Conservation (phyloP, 106 monocot species). For the Platanthera zijinensis region DNA sequence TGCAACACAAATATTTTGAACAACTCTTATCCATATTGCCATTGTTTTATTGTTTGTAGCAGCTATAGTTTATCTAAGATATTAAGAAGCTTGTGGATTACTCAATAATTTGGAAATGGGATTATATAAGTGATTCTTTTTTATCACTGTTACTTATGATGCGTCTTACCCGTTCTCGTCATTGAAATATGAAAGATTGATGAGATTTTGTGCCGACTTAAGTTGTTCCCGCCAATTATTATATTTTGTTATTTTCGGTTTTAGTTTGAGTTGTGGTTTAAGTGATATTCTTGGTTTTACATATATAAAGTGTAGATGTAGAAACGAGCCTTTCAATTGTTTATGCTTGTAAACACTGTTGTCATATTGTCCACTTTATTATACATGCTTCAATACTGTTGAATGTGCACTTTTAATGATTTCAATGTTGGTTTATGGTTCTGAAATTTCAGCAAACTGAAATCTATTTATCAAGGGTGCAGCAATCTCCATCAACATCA, state of each 20-base stretch:
- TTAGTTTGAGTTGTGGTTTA: background rate
- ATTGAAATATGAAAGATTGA: background rate
- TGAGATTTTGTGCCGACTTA: background rate
- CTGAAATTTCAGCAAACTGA: constrained; percentile 45
- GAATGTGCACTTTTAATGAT: background rate
- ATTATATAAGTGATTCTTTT: background rate
- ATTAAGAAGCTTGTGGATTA: background rate
- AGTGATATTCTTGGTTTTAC: background rate
- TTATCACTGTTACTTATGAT: background rate
- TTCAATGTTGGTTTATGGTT: background rate
- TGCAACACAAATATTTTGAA: too few species aligned
- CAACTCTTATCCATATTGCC: background rate
- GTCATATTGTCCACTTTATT: background rate
- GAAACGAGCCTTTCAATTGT: background rate
- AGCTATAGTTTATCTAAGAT: background rate
- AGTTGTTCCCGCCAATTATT: background rate
- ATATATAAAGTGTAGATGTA: background rate
- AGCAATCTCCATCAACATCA: constrained; percentile 55
- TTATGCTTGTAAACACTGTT: background rate
- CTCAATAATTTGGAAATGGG: background rate
- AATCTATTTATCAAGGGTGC: constrained; percentile 41
- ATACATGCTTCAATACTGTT: background rate
- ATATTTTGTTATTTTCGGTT: background rate
- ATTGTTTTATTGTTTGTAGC: background rate
- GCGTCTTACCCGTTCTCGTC: background rate